phyloP scores from a whole-genome alignment of 306 rosid species.

The Hippophae gyantsensis region DNA sequence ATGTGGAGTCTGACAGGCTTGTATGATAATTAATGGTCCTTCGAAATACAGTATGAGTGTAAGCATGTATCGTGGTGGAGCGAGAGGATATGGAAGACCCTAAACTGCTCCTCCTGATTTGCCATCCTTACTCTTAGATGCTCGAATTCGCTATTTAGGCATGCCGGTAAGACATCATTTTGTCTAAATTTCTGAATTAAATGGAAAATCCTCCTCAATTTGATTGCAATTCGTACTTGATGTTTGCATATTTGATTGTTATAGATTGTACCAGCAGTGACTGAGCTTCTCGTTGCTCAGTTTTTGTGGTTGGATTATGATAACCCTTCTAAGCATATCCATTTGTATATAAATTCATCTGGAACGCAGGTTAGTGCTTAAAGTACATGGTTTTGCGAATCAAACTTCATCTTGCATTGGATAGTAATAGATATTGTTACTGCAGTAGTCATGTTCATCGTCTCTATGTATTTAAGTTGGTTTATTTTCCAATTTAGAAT shows the following conservation, averaged over 20 bases:
- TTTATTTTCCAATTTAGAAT: constrained; percentile 39
- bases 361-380: constrained; percentile 70
- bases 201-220: not conserved
- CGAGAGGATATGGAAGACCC: constrained; percentile 65
- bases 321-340: constrained; percentile 64
- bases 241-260: constrained; percentile 21
- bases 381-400: not conserved
- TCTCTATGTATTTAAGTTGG: constrained; percentile 4
- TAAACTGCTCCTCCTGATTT: constrained; percentile 84
- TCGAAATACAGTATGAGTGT: constrained; percentile 72
- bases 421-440: too few relatives aligned
- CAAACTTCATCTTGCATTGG: constrained; percentile 1
- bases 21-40: constrained; percentile 29
- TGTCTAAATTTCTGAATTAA: constrained; percentile 9
- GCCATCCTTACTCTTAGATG: constrained; percentile 86
- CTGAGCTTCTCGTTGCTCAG: constrained; percentile 85
- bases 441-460: constrained; percentile 1
- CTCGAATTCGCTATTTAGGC: constrained; percentile 76
- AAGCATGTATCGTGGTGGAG: constrained; percentile 81
- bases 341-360: constrained; percentile 77
- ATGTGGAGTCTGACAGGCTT: constrained; percentile 51
- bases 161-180: constrained; percentile 67
- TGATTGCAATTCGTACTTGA: constrained; percentile 9
- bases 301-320: constrained; percentile 95
- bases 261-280: constrained; percentile 87